Evolutionary conservation across 2,329 filamentous ascomycete genomes (phyloP), one percentile per base, ranked within the genome.

Genomic region (Laburnicola sp.): DNA sequence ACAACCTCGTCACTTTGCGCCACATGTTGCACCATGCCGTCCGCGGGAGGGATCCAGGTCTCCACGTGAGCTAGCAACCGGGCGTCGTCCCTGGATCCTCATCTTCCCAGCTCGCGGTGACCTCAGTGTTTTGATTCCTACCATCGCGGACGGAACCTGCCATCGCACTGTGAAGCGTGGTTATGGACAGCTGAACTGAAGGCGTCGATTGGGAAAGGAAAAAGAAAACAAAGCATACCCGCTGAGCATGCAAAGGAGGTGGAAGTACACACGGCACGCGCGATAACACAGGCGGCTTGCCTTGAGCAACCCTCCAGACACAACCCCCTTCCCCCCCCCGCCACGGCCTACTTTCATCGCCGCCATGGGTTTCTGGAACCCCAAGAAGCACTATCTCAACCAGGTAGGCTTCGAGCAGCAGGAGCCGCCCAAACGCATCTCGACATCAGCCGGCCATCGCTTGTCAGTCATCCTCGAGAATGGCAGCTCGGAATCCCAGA

Each of bases 391-490:
- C 25, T 53, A 62, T 9, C 60, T 61, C 42, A 63, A 70, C 48
- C 58, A 66, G 25, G 49, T 60, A 23, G 50, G 59, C 47, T 52
- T 57, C 35, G 61, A 61, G 37, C 59, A 68, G 42, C 66, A 69
- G 22, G 43, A 45, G 23, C 25, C 30, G 10, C 63, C 72, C 11
- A 75, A 75, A 59, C 71, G 72, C 36, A 75, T 76, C 43, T 74
- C 72, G 3, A 74, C 74, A 26, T 71, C 73, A 42, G 74, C 73
- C 23, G 74, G 74, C 28, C 65, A 72, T 44, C 71, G 74, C 25
- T 66, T 76, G 4, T 75, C 74, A 25, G 61, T 71, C 5, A 74
- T 76, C 39, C 65, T 76, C 54, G 72, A 75, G 38, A 69, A 68
- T 45, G 63, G 58, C 27, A 45, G 42, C 41, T 40, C 34, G 25